Evolutionary conservation across 2,329 filamentous ascomycete genomes (phyloP), one percentile per base, ranked within the genome.

Genomic region (Aspergillus ustus): DNA sequence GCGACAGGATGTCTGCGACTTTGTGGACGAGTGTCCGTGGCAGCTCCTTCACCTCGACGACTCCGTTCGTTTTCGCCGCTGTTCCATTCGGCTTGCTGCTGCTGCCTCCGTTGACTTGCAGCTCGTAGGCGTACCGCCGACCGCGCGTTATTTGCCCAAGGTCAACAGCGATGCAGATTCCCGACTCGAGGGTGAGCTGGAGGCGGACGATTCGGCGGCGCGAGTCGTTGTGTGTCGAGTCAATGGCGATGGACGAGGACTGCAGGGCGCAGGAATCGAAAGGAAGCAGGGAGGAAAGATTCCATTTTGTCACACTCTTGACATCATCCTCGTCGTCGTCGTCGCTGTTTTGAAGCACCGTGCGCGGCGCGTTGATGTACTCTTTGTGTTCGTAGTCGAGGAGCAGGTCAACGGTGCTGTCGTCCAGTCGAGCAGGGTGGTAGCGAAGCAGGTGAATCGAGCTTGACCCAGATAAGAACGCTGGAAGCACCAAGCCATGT

Each of bases 141-240:
- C 69, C 67, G 5, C 68, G 67, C 6, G 66, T 56, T n/a, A 69
- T 59, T 48, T 69, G 67, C 2, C 67, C 69, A 2, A 69, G 17
- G 49, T 70, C 67, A 37, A 69, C 62, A 9, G 59, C 49, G 25
- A 62, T 50, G 44, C 63, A 59, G 4, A 63, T 58, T 4, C 62
- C 63, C n/a, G 65, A 57, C 1, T 54, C 46, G 5, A 68, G 56
- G 29, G 55, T 60, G 15, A 67, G 52, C 13, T 55, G 52, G 17
- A 70, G 51, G 19, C 67, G 54, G 49, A 19, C 53, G 40, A 13
- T 29, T 3, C 19, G 37, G 13, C 45, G 13, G 19, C 29, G 54
- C 7, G 34, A 5, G 25, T 55, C 52, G 62, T 13, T 20, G 25
- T 53, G 45, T 15, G 48, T 19, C n/a, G 6, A 64, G 55, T 25